Conservation (phyloP, 108 stramenopile genomes). For the Cyclotella cryptica region DNA sequence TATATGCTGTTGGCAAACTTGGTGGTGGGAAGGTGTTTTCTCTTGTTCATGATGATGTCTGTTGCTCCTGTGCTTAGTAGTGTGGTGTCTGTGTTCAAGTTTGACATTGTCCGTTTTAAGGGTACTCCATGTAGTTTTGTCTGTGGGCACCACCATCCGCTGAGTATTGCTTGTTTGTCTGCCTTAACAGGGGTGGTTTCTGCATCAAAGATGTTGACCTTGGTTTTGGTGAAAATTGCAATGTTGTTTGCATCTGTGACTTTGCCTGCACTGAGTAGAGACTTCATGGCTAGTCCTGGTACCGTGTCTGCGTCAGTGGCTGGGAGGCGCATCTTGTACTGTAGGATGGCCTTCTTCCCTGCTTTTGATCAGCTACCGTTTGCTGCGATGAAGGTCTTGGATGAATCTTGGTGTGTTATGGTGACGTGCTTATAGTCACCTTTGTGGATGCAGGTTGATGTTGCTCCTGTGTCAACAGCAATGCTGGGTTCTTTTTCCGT, state of each 20-base stretch:
- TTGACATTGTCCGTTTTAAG: background rate
- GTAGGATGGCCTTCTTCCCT: background rate
- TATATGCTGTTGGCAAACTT: constrained; percentile 11
- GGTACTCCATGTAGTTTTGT: background rate
- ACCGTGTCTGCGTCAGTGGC: constrained; percentile 6
- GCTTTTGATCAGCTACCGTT: background rate
- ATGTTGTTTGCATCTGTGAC: constrained; percentile 20
- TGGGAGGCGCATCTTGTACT: background rate
- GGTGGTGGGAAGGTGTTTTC: background rate
- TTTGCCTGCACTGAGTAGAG: constrained; percentile 20
- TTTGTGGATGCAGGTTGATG: background rate
- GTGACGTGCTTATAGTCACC: background rate
- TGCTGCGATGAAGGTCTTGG: background rate
- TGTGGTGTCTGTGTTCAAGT: background rate
- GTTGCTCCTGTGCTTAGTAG: background rate
- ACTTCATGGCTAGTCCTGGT: background rate
- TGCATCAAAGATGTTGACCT: background rate
- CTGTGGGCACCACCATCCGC: background rate
- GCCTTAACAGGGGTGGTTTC: background rate
- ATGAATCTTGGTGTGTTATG: background rate
- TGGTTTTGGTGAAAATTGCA: background rate
- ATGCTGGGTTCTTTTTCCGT: background rate
- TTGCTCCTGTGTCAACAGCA: background rate
- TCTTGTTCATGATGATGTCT: background rate
- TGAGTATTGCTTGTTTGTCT: background rate